Evolutionary conservation across 192 early-diverging fungal genomes (phyloP).

Genomic region (Coemansia furcata): DNA sequence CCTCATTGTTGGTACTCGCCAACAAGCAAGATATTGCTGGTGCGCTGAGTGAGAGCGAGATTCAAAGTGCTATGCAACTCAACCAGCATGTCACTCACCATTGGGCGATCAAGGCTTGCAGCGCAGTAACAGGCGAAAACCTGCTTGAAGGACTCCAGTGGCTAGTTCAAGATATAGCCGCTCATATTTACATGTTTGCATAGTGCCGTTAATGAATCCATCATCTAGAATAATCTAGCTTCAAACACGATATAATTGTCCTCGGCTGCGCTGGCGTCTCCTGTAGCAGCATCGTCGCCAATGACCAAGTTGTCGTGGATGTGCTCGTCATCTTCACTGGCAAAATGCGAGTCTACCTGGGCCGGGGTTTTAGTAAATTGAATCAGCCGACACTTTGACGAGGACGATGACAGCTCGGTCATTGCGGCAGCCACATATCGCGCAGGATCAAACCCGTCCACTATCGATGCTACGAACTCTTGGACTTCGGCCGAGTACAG

Average conservation of each 20-base stretch:
- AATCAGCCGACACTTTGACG: conserved; percentile 9
- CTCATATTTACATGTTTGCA: conserved; percentile 79
- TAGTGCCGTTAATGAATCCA: conserved; percentile 20
- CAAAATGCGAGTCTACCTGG: conserved; percentile 29
- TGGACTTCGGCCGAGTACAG: conserved; percentile 46
- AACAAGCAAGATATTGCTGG: conserved; percentile 97
- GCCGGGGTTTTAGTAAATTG: conserved; percentile 32
- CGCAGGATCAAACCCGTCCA: conserved; percentile 34
- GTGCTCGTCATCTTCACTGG: conserved; percentile 4
- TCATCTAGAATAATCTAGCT: conserved; percentile 17
- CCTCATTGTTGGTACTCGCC: conserved; percentile 90
- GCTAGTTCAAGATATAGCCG: conserved; percentile 87
- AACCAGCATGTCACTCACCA: conserved; percentile 80
- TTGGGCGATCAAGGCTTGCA: conserved; percentile 89
- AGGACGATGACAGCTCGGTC: background rate
- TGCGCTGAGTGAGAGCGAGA: conserved; percentile 68
- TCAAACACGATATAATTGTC: conserved; percentile 37
- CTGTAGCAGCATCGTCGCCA: background rate
- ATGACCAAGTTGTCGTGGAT: background rate
- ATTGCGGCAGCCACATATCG: conserved; percentile 17
- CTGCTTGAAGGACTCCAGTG: conserved; percentile 91
- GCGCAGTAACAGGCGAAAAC: conserved; percentile 72
- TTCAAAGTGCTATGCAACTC: conserved; percentile 69
- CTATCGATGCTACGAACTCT: conserved; percentile 29
- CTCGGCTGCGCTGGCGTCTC: background rate